Percentiles rank a stretch among this genome's conserved stretches.
phyloP scores from a whole-genome alignment of 352 stramenopile genomes.

The Phytophthora melonis region DNA sequence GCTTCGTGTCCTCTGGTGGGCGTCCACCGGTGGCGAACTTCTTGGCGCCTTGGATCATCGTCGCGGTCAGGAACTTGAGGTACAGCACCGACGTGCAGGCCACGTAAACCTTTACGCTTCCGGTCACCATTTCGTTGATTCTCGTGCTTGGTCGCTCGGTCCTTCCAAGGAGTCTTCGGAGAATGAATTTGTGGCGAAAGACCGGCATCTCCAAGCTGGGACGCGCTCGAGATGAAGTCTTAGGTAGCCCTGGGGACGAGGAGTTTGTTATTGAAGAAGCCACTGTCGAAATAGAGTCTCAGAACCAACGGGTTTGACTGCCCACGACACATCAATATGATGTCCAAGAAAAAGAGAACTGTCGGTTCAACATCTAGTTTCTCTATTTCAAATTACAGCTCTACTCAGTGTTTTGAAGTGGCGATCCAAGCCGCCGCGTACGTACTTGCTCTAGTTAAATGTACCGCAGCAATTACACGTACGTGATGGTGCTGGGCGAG shows the following conservation, averaged over 20 bases:
- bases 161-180: background rate
- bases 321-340: too few relatives aligned
- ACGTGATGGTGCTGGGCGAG: conserved; percentile 35
- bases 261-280: background rate
- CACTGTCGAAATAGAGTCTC: too few relatives aligned
- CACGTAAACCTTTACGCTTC: conserved; percentile 35
- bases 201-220: background rate
- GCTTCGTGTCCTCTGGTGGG: conserved; percentile 61
- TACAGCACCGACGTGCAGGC: conserved; percentile 54
- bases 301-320: too few relatives aligned
- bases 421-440: background rate
- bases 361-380: background rate
- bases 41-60: conserved; percentile 61
- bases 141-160: too few relatives aligned
- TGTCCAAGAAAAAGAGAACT: too few relatives aligned
- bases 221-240: too few relatives aligned
- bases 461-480: conserved; percentile 8
- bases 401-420: background rate
- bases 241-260: background rate
- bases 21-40: conserved; percentile 60
- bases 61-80: conserved; percentile 67
- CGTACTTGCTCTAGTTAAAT: background rate
- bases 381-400: background rate
- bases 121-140: conserved; percentile 5
- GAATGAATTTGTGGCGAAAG: background rate